Evolutionary conservation across 768 basidiomycete genomes (phyloP).

Genomic region (Tephrocybe rancida): DNA sequence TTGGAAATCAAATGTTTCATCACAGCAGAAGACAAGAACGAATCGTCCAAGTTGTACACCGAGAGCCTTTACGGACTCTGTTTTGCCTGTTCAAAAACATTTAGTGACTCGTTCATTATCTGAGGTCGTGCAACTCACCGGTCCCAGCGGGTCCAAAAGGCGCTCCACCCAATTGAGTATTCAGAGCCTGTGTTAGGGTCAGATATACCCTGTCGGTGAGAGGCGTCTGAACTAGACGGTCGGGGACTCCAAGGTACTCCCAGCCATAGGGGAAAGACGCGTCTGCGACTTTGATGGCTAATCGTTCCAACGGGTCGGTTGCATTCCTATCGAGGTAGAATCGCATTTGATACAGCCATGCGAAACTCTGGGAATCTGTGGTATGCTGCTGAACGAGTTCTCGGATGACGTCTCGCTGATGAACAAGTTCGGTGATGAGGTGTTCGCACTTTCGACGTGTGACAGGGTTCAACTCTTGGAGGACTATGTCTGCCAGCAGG

Average conservation of each 20-base stretch:
- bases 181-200: constrained; percentile 93
- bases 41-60: constrained; percentile 97
- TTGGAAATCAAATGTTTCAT: constrained; percentile 99
- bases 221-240: constrained; percentile 96
- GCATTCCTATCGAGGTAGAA: constrained; percentile 81
- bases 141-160: constrained; percentile 99
- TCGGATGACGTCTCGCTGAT: constrained; percentile 94
- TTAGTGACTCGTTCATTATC: constrained; percentile 4
- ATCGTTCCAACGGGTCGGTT: constrained; percentile 79
- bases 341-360: constrained; percentile 98
- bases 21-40: constrained; percentile 99
- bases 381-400: constrained; percentile 69
- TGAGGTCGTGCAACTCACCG: constrained; percentile 44
- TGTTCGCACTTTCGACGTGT: constrained; percentile 99
- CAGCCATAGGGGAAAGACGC: constrained; percentile 96
- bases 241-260: constrained; percentile 98
- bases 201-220: constrained; percentile 97
- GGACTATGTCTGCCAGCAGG: constrained; percentile 94
- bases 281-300: constrained; percentile 85
- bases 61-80: constrained; percentile 98
- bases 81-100: constrained; percentile 70
- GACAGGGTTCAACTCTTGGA: constrained; percentile 84
- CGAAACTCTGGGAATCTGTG: constrained; percentile 70
- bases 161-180: constrained; percentile 93
- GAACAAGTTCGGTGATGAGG: constrained; percentile 97